phyloP scores from a whole-genome alignment of 495 filamentous ascomycete species.

The Lindgomyces ingoldianus region DNA sequence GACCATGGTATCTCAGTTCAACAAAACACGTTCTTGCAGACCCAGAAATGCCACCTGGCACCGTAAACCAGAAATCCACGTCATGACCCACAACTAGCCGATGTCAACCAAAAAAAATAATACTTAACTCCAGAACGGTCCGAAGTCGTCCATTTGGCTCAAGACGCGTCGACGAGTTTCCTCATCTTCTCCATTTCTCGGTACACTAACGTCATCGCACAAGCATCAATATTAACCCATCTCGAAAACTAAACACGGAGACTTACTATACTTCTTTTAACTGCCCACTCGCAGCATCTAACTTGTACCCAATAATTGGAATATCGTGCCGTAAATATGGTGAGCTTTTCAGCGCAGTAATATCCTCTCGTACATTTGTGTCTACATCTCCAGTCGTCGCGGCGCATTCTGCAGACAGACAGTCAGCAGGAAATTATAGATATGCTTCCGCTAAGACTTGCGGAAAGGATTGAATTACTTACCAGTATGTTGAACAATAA shows the following conservation, averaged over 20 bases:
- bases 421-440: background rate
- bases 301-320: constrained; percentile 21
- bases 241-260: background rate
- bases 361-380: constrained; percentile 15
- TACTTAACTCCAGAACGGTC: constrained; percentile 27
- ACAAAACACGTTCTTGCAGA: no score
- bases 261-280: constrained; percentile 30
- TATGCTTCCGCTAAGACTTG: background rate
- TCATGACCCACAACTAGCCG: no score
- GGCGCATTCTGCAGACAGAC: background rate
- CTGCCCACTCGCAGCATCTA: constrained; percentile 23
- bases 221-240: background rate
- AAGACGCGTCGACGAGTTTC: constrained; percentile 15
- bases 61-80: no score
- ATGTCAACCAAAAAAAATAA: no score
- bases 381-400: constrained; percentile 13
- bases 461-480: background rate
- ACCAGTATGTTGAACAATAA: constrained; percentile 40
- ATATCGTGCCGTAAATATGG: constrained; percentile 23
- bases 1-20: no score
- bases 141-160: constrained; percentile 25
- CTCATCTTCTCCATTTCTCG: constrained; percentile 13
- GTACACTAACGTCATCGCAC: constrained; percentile 1
- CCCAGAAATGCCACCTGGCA: no score
- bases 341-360: constrained; percentile 8